Conservation (phyloP, 2,329 filamentous ascomycete genomes). For the Beauveria australis region DNA sequence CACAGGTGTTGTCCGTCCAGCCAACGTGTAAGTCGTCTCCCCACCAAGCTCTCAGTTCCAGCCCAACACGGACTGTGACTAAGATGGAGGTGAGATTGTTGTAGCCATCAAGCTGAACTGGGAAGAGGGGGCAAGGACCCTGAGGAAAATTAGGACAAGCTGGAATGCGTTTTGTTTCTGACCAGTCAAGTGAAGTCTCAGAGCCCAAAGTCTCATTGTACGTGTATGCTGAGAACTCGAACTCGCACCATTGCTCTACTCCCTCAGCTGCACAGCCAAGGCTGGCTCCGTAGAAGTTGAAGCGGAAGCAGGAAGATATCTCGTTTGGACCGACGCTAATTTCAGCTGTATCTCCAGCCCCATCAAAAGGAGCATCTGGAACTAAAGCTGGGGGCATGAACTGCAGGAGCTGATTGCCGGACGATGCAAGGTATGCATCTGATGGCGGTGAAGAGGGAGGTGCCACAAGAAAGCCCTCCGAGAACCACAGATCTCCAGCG, state of each 20-base stretch:
- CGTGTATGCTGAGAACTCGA: constrained; percentile 33
- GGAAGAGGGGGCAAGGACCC: constrained; percentile 26
- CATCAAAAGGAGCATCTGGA: constrained; percentile 17
- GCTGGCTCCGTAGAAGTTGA: constrained; percentile 31
- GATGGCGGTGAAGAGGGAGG: constrained; percentile 25
- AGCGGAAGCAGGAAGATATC: constrained; percentile 29
- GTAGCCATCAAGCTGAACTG: constrained; percentile 29
- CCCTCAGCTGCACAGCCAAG: constrained; percentile 30
- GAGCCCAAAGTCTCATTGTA: constrained; percentile 24
- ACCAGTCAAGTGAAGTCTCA: constrained; percentile 32
- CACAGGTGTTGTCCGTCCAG: constrained; percentile 34
- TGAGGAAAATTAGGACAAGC: constrained; percentile 27
- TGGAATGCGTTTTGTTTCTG: constrained; percentile 30
- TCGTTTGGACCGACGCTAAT: constrained; percentile 32
- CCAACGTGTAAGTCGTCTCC: constrained; percentile 32
- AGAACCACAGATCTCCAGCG: constrained; percentile 32
- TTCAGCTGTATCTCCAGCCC: constrained; percentile 27
- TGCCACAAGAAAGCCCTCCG: constrained; percentile 31
- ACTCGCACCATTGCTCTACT: constrained; percentile 31
- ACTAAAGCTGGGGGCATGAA: constrained; percentile 30
- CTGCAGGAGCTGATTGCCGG: constrained; percentile 31
- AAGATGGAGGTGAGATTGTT: constrained; percentile 31
- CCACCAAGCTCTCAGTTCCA: constrained; percentile 33
- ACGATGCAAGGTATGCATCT: constrained; percentile 29
- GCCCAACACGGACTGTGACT: constrained; percentile 29